These are phyloP conservation scores for Ensete glaucum DNA, from an alignment of 176 grass and related monocot species.

Conservation along the genomic window DNA sequence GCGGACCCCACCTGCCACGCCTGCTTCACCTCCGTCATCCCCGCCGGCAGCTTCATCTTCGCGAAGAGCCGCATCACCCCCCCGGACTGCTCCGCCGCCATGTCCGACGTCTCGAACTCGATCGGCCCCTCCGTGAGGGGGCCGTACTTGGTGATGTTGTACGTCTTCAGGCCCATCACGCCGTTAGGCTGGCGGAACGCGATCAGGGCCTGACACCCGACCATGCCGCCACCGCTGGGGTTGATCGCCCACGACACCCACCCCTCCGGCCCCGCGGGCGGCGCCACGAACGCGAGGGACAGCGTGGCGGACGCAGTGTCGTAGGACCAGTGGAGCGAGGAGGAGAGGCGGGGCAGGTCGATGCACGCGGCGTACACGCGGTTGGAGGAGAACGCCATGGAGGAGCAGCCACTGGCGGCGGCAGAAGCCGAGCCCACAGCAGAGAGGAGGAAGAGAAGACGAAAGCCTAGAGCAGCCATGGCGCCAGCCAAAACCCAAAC, in stretches of 20 bases:
- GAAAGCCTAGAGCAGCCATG: background rate
- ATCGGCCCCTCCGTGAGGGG: constrained; percentile 26
- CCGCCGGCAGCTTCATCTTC: constrained; percentile 14
- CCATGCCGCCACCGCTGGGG: constrained; percentile 34
- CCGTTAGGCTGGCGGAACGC: constrained; percentile 26
- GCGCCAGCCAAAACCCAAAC: background rate
- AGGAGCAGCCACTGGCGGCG: constrained; percentile 12
- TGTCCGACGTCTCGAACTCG: constrained; percentile 27
- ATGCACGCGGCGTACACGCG: constrained; percentile 42
- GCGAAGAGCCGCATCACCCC: constrained; percentile 28
- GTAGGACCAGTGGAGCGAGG: constrained; percentile 64
- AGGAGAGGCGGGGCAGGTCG: constrained; percentile 37
- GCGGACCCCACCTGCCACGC: constrained; percentile 49
- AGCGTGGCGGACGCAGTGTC: constrained; percentile 27
- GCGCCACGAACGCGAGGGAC: constrained; percentile 46
- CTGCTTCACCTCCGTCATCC: constrained; percentile 27
- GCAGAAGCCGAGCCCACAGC: constrained; percentile 1
- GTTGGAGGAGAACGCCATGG: constrained; percentile 33
- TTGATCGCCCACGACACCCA: constrained; percentile 79
- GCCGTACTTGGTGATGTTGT: constrained; percentile 39
- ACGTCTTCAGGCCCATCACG: constrained; percentile 35
- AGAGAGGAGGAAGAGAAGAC: constrained; percentile 15
- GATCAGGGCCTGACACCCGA: constrained; percentile 44
- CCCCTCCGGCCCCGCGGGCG: constrained; percentile 31
- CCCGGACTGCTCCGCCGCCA: constrained; percentile 31